Percentiles rank a stretch among this genome's conserved stretches.
Conservation (phyloP, 768 basidiomycete species). For the Phlebiopsis gigantea region DNA sequence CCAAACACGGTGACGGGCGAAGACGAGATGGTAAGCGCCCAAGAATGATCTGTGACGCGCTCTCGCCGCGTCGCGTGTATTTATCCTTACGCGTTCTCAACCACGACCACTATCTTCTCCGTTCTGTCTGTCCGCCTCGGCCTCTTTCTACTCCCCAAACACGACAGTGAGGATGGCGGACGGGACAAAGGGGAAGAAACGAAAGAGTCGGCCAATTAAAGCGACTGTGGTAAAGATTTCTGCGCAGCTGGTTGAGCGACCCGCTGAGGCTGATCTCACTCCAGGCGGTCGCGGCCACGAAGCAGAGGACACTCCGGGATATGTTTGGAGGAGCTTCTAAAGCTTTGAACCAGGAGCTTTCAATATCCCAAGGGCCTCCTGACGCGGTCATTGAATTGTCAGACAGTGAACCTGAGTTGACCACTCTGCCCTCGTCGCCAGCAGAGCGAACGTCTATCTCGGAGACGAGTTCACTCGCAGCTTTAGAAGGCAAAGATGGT, state of each 20-base stretch:
- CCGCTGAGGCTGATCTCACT: too few species aligned
- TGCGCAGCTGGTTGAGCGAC: not conserved
- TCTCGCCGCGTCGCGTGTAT: slow-evolving; percentile 5
- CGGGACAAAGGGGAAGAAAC: slow-evolving; percentile 4
- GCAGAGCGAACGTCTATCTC: not conserved
- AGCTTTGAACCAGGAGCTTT: not conserved
- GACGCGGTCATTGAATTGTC: slow-evolving; percentile 2
- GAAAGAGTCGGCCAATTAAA: not conserved
- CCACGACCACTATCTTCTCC: slow-evolving; percentile 1
- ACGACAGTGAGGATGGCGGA: slow-evolving; percentile 3
- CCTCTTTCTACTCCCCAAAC: not conserved
- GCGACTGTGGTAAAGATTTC: not conserved
- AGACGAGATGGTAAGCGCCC: not conserved
- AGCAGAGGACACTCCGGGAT: slow-evolving; percentile 10
- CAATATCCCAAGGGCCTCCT: not conserved
- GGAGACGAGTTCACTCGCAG: not conserved
- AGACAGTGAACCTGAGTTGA: not conserved
- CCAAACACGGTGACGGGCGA: not conserved
- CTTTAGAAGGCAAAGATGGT: not conserved
- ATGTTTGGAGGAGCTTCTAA: slow-evolving; percentile 8
- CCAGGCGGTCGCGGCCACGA: not conserved
- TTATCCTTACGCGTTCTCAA: slow-evolving; percentile 5
- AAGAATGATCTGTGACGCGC: slow-evolving; percentile 1
- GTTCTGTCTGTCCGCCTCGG: not conserved
- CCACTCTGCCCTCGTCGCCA: not conserved